Conservation (phyloP, 2,329 filamentous ascomycete genomes). For the Magnaporthales sp. region DNA sequence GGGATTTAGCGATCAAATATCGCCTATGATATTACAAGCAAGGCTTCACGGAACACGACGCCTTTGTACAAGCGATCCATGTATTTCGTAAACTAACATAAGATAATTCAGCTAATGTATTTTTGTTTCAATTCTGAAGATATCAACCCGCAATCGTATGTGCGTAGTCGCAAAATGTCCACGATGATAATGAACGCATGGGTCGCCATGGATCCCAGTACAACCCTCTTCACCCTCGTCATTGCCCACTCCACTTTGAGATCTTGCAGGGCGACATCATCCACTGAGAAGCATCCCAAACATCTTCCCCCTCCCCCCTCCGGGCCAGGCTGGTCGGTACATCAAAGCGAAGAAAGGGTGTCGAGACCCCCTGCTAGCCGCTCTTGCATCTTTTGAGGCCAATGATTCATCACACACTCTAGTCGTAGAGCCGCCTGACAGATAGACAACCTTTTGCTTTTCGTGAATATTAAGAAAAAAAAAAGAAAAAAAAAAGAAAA, state of each 20-base stretch:
- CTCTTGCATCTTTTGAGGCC: not conserved
- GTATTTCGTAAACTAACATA: too few species aligned
- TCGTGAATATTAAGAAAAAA: not conserved
- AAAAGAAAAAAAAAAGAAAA: not conserved
- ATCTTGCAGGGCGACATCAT: not conserved
- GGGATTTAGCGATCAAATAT: not conserved
- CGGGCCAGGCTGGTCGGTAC: not conserved
- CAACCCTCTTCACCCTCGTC: not conserved
- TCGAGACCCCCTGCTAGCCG: not conserved
- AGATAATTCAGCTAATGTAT: too few species aligned
- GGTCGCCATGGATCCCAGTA: not conserved
- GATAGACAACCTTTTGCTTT: not conserved
- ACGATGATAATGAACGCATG: not conserved
- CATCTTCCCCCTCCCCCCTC: not conserved
- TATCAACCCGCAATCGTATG: not conserved
- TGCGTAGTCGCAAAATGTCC: not conserved
- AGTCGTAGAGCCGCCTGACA: not conserved
- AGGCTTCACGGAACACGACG: too few species aligned
- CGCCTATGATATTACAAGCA: not conserved
- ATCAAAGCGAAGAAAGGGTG: not conserved
- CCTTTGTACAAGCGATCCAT: too few species aligned
- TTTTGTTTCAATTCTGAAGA: too few species aligned
- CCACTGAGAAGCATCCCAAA: not conserved
- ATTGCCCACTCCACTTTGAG: not conserved
- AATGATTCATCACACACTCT: not conserved